phyloP scores from a whole-genome alignment of 495 filamentous ascomycete species.

The Aspergillus nidulans region DNA sequence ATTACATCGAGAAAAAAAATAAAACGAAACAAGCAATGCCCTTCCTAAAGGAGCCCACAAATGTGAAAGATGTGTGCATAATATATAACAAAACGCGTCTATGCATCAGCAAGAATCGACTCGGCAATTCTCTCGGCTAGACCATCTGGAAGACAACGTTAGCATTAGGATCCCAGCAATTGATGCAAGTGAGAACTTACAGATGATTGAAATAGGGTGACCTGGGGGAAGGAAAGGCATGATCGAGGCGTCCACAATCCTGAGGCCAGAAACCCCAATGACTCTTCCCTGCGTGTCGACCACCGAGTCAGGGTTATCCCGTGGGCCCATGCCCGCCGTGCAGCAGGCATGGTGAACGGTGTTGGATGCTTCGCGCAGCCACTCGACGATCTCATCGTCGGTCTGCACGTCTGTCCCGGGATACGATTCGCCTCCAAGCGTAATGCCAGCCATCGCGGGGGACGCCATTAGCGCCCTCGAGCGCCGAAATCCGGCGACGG shows the following conservation, averaged over 20 bases:
- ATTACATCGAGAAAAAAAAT: too few relatives aligned
- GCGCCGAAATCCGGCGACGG: slow-evolving; percentile 44
- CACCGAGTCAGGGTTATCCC: slow-evolving; percentile 48
- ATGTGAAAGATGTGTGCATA: neutral
- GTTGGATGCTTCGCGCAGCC: slow-evolving; percentile 42
- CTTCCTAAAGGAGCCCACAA: too few relatives aligned
- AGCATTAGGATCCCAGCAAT: neutral
- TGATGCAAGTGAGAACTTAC: slow-evolving; percentile 2
- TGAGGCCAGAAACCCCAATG: slow-evolving; percentile 42
- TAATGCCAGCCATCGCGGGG: neutral
- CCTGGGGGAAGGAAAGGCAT: slow-evolving; percentile 31
- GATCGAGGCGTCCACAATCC: slow-evolving; percentile 55
- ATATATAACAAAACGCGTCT: neutral
- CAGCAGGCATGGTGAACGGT: slow-evolving; percentile 48
- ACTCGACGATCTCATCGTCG: slow-evolving; percentile 38
- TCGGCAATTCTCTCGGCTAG: neutral
- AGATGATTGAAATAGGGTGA: slow-evolving; percentile 5
- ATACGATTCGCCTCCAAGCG: slow-evolving; percentile 30
- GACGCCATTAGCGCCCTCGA: slow-evolving; percentile 19
- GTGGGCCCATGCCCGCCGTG: slow-evolving; percentile 48
- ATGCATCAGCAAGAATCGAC: neutral
- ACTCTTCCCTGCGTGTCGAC: slow-evolving; percentile 52
- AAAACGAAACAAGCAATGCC: too few relatives aligned
- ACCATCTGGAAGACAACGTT: neutral
- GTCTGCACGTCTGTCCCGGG: slow-evolving; percentile 35